Percentiles rank a stretch among this genome's conserved stretches.
phyloP scores from a whole-genome alignment of 495 filamentous ascomycete species.

The Darksidea phi region DNA sequence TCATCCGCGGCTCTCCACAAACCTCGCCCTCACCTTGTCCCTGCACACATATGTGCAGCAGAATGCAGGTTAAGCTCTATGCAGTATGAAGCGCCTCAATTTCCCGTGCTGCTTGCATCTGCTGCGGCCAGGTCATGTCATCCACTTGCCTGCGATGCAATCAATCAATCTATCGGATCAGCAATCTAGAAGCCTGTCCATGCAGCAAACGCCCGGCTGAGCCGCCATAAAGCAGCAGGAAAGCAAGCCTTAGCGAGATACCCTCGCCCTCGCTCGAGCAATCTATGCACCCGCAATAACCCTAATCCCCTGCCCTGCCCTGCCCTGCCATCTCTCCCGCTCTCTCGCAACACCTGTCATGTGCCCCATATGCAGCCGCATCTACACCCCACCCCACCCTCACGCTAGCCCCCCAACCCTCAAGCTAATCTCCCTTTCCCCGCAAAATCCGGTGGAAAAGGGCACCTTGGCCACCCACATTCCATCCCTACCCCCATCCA shows the following conservation, averaged over 20 bases:
- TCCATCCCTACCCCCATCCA: neutral
- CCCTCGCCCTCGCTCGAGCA: neutral
- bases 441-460: neutral
- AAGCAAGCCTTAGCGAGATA: no score
- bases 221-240: no score
- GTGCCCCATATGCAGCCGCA: neutral
- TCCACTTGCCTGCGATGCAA: no score
- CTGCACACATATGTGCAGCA: neutral
- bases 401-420: neutral
- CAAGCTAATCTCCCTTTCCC: neutral
- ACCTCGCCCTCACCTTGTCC: neutral
- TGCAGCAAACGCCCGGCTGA: no score
- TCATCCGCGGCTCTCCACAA: slow-evolving; percentile 4
- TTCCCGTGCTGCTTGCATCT: no score
- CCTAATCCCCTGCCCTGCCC: neutral
- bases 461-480: neutral
- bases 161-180: slow-evolving; percentile 13
- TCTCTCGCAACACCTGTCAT: neutral
- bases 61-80: neutral
- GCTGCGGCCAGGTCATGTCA: no score
- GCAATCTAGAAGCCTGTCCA: neutral
- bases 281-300: slow-evolving; percentile 1
- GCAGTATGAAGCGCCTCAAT: neutral
- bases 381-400: neutral
- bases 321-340: neutral